Base-by-base conservation (phyloP, 2,329 filamentous ascomycete genomes). In the Diaporthe ampelina region DNA sequence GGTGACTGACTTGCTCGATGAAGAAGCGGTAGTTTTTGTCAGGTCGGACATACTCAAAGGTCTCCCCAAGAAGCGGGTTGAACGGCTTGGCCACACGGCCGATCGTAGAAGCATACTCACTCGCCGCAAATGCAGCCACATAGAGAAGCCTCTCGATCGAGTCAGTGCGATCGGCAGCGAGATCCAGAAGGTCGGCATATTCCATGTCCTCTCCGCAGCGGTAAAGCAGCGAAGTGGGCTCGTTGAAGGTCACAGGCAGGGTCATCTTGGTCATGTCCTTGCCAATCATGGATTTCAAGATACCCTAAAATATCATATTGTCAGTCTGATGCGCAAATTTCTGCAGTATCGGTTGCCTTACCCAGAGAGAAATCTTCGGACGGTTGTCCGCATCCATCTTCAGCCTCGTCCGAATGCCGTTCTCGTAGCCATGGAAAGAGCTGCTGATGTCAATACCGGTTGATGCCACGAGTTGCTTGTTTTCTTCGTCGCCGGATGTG, bases 201-300 rank as follows among this genome's bases (percentile, higher is more conserved):
- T 99, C 97, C 94, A 99, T 96, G 81, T 99, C 97, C 85, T 99
- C 97, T 7, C 94, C 95, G 57, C 97, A 96, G 81, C 97, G 94
- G 83, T 98, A 97, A 11, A 99, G 89, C 17, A 99, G 87, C 8
- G 97, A 98, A 0, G 97, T 99, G 0, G 97, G 97, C 83, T 99
- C 97, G 84, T 99, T 99, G 87, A 99, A 98, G 0, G 97, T 98
- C 2, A 99, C 97, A 0, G 97, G 97, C 26, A 99, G 86, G 0
- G 97, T 98, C 96, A 99, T 99, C 87, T 97, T 98, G 50, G 97
- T 98, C 97, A 99, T 98, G 81, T 99, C 97, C 83, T 99, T 98
- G 77, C 97, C 97, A 84, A 99, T 98, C 97, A 99, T 98, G 29
- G 96, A 98, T 86, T 98, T 99, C 77, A 99, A 86, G 78, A 99